Conservation (phyloP, 2,329 filamentous ascomycete species). For the Trematosphaeria pertusa region DNA sequence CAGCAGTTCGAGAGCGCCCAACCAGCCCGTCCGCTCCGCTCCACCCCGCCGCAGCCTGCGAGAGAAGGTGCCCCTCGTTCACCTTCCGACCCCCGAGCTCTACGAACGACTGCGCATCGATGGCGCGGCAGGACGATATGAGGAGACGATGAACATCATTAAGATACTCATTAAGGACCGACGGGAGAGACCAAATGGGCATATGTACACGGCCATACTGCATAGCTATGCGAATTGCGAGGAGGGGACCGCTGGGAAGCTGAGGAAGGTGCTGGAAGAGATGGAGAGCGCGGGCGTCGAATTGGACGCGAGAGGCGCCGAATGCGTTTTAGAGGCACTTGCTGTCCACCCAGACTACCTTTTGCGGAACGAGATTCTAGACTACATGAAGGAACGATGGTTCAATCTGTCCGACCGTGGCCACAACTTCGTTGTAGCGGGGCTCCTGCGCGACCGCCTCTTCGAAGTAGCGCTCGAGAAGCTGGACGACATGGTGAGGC, state of each 20-base stretch:
- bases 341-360: conserved; percentile 87
- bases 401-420: conserved; percentile 67
- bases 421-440: conserved; percentile 72
- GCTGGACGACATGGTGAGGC: conserved; percentile 70
- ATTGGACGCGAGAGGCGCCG: conserved; percentile 71
- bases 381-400: conserved; percentile 78
- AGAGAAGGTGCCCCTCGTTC: conserved; percentile 25
- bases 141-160: conserved; percentile 54
- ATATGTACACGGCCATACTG: conserved; percentile 78
- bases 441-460: conserved; percentile 80
- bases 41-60: conserved; percentile 2
- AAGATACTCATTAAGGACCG: conserved; percentile 66
- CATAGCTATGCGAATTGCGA: conserved; percentile 70
- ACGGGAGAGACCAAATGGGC: conserved; percentile 61
- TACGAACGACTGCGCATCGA: conserved; percentile 39
- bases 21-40: background rate
- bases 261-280: conserved; percentile 72
- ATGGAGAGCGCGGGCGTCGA: conserved; percentile 69
- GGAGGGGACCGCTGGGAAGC: conserved; percentile 70
- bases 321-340: conserved; percentile 74
- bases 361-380: conserved; percentile 72
- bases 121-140: conserved; percentile 32
- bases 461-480: conserved; percentile 79
- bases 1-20: too few species aligned
- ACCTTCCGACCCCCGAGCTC: conserved; percentile 34